Percentiles rank a stretch among this genome's conserved stretches.
These are phyloP conservation scores for Alternaria ventricosa DNA, from an alignment of 2,329 filamentous ascomycete species.

Conservation along the genomic window DNA sequence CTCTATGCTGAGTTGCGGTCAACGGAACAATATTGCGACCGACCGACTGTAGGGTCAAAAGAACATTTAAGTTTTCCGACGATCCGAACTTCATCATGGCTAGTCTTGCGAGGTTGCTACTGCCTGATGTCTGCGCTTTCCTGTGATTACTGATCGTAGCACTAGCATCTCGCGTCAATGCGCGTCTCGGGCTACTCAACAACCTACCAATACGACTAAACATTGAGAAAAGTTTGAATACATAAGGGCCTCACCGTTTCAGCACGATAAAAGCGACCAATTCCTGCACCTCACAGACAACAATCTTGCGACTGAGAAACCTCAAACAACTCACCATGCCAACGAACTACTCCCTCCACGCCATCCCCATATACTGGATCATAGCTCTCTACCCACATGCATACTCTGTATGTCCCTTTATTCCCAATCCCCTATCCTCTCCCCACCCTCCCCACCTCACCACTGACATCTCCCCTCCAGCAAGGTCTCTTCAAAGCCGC, in stretches of 20 bases:
- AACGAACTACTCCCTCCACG: background rate
- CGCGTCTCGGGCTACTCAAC: background rate
- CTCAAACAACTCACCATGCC: background rate
- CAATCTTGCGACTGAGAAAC: too few species aligned
- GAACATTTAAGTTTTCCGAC: background rate
- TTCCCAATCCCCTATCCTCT: too few species aligned
- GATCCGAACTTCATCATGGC: background rate
- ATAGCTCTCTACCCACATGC: background rate
- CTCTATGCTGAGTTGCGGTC: background rate
- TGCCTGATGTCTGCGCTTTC: background rate
- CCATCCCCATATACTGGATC: background rate
- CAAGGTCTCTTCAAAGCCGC: background rate
- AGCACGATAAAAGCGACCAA: background rate
- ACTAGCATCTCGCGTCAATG: background rate
- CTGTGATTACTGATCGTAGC: background rate
- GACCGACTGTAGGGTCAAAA: background rate
- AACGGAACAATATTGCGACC: background rate
- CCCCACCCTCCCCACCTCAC: background rate
- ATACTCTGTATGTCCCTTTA: background rate
- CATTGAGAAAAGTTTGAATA: background rate
- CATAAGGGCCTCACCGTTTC: background rate
- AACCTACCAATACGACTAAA: background rate
- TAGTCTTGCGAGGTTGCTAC: background rate
- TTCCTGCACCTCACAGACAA: background rate
- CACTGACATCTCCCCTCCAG: background rate